These are phyloP conservation scores for Diaporthe humulicola DNA, from an alignment of 2,329 filamentous ascomycete species.

Conservation along the genomic window DNA sequence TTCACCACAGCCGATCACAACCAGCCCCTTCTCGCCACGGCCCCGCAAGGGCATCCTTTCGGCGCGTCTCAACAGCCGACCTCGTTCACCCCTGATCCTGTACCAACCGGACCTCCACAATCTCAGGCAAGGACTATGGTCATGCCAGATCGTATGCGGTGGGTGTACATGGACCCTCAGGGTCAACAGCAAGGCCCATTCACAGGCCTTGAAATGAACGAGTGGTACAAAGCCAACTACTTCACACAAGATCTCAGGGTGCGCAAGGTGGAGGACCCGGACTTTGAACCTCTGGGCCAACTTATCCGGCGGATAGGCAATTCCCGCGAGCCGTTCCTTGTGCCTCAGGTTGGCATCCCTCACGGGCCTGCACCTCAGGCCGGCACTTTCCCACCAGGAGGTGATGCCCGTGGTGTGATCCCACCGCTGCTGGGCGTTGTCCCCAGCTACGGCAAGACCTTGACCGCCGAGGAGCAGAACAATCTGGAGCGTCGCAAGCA, in stretches of 20 bases:
- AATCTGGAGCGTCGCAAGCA: slow-evolving; percentile 96
- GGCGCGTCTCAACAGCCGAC: slow-evolving; percentile 44
- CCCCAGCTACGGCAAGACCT: slow-evolving; percentile 94
- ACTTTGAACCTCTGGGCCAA: slow-evolving; percentile 95
- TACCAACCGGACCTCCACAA: slow-evolving; percentile 65
- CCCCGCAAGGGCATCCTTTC: slow-evolving; percentile 50
- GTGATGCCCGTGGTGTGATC: slow-evolving; percentile 73
- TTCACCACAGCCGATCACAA: slow-evolving; percentile 55
- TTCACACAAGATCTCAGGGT: slow-evolving; percentile 95
- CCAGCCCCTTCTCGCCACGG: slow-evolving; percentile 51
- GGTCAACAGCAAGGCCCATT: slow-evolving; percentile 94
- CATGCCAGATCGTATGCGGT: slow-evolving; percentile 98
- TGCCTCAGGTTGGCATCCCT: slow-evolving; percentile 95
- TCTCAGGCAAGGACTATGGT: slow-evolving; percentile 91
- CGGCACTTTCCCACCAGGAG: slow-evolving; percentile 60
- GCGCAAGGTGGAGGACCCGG: slow-evolving; percentile 91
- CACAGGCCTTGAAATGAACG: slow-evolving; percentile 98
- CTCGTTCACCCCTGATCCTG: slow-evolving; percentile 52
- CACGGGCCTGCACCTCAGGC: slow-evolving; percentile 79
- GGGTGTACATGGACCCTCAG: slow-evolving; percentile 97
- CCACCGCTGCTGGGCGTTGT: slow-evolving; percentile 95
- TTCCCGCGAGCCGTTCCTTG: slow-evolving; percentile 95
- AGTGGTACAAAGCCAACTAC: slow-evolving; percentile 99
- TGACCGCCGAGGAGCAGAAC: slow-evolving; percentile 98
- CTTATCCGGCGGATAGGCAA: slow-evolving; percentile 96